Evolutionary conservation across 2,329 filamentous ascomycete species (phyloP).

Genomic region (Paecilomyces niveus): DNA sequence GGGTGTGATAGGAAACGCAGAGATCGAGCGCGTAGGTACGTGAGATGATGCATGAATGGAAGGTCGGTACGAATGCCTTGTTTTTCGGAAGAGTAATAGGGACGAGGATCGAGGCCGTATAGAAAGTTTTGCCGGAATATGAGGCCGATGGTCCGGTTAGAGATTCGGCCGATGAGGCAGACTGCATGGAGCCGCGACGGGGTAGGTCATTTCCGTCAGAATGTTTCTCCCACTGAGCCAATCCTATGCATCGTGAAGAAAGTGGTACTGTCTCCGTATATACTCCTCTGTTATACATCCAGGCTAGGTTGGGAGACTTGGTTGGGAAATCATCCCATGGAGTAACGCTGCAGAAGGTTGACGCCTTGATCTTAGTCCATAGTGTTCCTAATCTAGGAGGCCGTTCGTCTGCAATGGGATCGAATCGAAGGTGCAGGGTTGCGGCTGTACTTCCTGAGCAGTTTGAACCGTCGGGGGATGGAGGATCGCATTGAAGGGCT

Average conservation of each 20-base stretch:
- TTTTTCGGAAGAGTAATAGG: slow-evolving; percentile 55
- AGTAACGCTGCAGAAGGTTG: slow-evolving; percentile 49
- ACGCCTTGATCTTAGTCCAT: slow-evolving; percentile 49
- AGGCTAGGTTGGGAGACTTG: slow-evolving; percentile 32
- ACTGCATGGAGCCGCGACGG: slow-evolving; percentile 21
- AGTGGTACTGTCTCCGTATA: slow-evolving; percentile 49
- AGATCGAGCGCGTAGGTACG: slow-evolving; percentile 57
- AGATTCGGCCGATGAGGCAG: slow-evolving; percentile 21
- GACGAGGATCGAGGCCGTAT: slow-evolving; percentile 56
- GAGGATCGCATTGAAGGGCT: slow-evolving; percentile 44
- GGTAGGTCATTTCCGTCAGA: slow-evolving; percentile 21
- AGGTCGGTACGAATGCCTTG: slow-evolving; percentile 61
- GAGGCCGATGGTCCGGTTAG: slow-evolving; percentile 26
- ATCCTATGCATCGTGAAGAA: slow-evolving; percentile 49
- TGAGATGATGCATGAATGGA: slow-evolving; percentile 62
- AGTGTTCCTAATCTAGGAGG: slow-evolving; percentile 50
- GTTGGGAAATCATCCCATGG: slow-evolving; percentile 46
- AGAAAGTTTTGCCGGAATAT: slow-evolving; percentile 46
- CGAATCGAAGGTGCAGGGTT: slow-evolving; percentile 54
- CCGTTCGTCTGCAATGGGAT: slow-evolving; percentile 44
- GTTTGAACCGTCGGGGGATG: slow-evolving; percentile 15
- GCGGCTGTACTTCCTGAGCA: slow-evolving; percentile 47
- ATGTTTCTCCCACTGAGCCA: slow-evolving; percentile 51
- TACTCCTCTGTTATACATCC: slow-evolving; percentile 41
- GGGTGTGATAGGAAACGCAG: slow-evolving; percentile 48